These are phyloP conservation scores for Fusarium subtropicale DNA, from an alignment of 2,329 filamentous ascomycete genomes.

Conservation along the genomic window DNA sequence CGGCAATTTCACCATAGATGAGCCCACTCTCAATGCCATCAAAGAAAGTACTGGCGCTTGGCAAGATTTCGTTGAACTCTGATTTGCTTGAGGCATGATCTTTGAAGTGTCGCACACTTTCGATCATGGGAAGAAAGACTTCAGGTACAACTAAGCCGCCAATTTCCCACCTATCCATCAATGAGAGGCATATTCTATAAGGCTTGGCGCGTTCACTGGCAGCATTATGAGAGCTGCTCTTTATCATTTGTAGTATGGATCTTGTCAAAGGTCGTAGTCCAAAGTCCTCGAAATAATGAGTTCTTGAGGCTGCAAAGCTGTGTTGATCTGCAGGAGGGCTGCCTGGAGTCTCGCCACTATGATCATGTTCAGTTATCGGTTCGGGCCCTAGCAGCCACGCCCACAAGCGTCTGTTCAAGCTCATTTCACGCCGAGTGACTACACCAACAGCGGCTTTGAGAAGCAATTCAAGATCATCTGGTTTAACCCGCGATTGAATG, in stretches of 20 bases:
- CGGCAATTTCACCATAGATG: constrained; percentile 86
- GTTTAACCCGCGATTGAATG: constrained; percentile 78
- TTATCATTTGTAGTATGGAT: constrained; percentile 82
- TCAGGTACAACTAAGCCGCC: constrained; percentile 89
- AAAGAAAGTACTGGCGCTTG: constrained; percentile 95
- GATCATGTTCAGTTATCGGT: constrained; percentile 63
- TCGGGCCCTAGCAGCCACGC: constrained; percentile 92
- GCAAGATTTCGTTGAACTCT: constrained; percentile 86
- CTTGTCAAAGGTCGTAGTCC: constrained; percentile 79
- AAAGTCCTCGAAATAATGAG: constrained; percentile 84
- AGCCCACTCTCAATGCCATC: constrained; percentile 95
- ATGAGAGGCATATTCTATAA: constrained; percentile 89
- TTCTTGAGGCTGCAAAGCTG: constrained; percentile 66
- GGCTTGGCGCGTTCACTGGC: constrained; percentile 78
- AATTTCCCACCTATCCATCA: constrained; percentile 99
- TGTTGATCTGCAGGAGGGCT: constrained; percentile 58
- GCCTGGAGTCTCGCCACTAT: constrained; percentile 58
- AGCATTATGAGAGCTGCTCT: constrained; percentile 49
- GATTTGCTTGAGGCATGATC: constrained; percentile 70
- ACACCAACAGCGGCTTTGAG: constrained; percentile 87
- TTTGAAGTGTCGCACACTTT: constrained; percentile 82
- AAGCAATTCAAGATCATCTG: constrained; percentile 82
- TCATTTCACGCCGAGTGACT: constrained; percentile 93
- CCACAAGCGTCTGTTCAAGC: constrained; percentile 93
- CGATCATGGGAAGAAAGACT: constrained; percentile 87